Evolutionary conservation across 1,284 basidiomycete species (phyloP).

Genomic region (Trichosporon sp.): DNA sequence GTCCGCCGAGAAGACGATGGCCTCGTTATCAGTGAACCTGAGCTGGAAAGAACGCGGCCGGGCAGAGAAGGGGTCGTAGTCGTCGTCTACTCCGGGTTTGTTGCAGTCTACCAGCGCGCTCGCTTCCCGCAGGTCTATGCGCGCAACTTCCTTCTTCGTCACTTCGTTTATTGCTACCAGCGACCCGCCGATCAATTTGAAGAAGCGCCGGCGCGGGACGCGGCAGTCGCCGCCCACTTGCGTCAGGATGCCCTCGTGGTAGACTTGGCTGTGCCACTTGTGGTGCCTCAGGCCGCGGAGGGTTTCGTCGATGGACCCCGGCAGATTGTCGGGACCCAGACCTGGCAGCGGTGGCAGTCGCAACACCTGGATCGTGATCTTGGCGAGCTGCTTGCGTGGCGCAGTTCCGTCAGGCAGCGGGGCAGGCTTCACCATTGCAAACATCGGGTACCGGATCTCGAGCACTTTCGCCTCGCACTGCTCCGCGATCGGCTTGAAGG

Average conservation of each 20-base stretch:
- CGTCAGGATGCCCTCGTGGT: constrained; percentile 87
- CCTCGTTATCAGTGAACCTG: constrained; percentile 69
- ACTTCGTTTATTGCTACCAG: constrained; percentile 90
- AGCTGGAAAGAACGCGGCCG: constrained; percentile 74
- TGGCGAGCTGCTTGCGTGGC: constrained; percentile 56
- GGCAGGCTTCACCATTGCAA: constrained; percentile 54
- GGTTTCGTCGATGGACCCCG: constrained; percentile 87
- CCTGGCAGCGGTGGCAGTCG: constrained; percentile 80
- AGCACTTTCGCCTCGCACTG: constrained; percentile 76
- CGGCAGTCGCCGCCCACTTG: constrained; percentile 92
- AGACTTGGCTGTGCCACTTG: constrained; percentile 84
- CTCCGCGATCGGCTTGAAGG: constrained; percentile 73
- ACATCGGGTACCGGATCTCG: constrained; percentile 77
- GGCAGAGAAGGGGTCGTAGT: constrained; percentile 60
- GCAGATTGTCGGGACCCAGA: constrained; percentile 68
- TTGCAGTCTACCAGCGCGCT: constrained; percentile 66
- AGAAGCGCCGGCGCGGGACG: constrained; percentile 80
- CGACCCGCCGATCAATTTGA: constrained; percentile 78
- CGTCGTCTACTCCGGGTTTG: constrained; percentile 50
- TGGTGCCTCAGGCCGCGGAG: constrained; percentile 79
- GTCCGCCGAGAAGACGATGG: constrained; percentile 87
- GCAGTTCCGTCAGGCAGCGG: constrained; percentile 51
- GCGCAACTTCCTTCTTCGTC: constrained; percentile 81
- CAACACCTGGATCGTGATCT: constrained; percentile 80
- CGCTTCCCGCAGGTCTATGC: constrained; percentile 85